Percentiles rank a stretch among this genome's conserved stretches.
Evolutionary conservation across 139 green algal species (phyloP).

Genomic region (Coccomyxa sp.): DNA sequence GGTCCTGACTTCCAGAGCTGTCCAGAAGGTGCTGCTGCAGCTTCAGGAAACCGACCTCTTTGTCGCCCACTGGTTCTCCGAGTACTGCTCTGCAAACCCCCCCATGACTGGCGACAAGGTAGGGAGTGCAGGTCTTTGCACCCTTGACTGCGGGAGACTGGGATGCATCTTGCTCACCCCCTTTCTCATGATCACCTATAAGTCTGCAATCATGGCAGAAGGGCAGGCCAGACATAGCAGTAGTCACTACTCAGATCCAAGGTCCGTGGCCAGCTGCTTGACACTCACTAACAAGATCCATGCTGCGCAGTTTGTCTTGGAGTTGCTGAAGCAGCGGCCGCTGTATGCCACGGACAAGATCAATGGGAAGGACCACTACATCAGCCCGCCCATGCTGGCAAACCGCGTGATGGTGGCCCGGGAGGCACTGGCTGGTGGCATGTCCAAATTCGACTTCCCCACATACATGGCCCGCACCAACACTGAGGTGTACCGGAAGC

Average conservation of each 20-base stretch:
- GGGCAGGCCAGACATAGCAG: no score
- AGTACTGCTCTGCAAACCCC: slow-evolving; percentile 25
- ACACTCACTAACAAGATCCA: no score
- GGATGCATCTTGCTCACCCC: no score
- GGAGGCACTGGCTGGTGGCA: neutral
- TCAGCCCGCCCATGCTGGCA: neutral
- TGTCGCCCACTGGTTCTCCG: slow-evolving; percentile 29
- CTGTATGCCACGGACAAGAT: neutral
- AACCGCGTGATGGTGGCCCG: neutral
- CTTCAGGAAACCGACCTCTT: slow-evolving; percentile 29
- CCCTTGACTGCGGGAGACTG: neutral
- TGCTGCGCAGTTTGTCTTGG: slow-evolving; percentile 4
- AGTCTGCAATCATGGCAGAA: no score
- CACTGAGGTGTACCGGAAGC: neutral
- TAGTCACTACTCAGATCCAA: no score
- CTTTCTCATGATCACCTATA: no score
- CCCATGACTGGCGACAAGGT: slow-evolving; percentile 30
- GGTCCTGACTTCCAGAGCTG: slow-evolving; percentile 26
- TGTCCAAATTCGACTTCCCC: neutral
- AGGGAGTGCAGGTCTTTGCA: neutral
- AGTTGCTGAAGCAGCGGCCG: neutral
- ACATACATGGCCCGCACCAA: neutral
- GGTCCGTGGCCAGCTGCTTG: no score
- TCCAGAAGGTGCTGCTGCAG: slow-evolving; percentile 18
- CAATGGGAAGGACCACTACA: neutral